These are phyloP conservation scores for Elymus sibiricus DNA, from an alignment of 176 grass and related monocot species.

Conservation along the genomic window DNA sequence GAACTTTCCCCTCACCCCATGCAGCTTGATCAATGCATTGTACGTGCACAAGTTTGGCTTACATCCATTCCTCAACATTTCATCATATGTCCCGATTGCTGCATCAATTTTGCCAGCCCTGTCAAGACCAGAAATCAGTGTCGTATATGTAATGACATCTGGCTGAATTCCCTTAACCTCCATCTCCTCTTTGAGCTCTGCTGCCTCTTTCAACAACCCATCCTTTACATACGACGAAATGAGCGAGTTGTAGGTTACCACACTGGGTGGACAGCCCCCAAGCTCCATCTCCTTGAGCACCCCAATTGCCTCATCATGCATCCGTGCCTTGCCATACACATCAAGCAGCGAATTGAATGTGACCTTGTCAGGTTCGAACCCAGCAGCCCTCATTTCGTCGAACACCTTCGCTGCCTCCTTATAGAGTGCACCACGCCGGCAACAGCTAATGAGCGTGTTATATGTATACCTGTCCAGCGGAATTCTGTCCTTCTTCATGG, in stretches of 20 bases:
- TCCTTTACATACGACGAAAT: slow-evolving; percentile 80
- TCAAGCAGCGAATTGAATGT: slow-evolving; percentile 83
- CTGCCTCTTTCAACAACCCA: slow-evolving; percentile 65
- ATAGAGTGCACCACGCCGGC: slow-evolving; percentile 50
- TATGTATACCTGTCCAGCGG: slow-evolving; percentile 78
- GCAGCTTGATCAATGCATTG: slow-evolving; percentile 86
- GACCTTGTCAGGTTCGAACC: slow-evolving; percentile 63
- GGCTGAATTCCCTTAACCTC: slow-evolving; percentile 65
- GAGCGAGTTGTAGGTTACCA: slow-evolving; percentile 76
- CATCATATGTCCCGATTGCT: slow-evolving; percentile 50
- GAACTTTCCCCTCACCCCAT: slow-evolving; percentile 75
- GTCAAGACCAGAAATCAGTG: slow-evolving; percentile 81
- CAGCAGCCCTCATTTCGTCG: slow-evolving; percentile 68
- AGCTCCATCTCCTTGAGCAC: slow-evolving; percentile 74
- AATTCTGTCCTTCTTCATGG: slow-evolving; percentile 59
- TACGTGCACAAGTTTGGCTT: slow-evolving; percentile 85
- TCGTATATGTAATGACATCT: slow-evolving; percentile 89
- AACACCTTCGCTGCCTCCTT: slow-evolving; percentile 63
- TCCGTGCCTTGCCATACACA: slow-evolving; percentile 80
- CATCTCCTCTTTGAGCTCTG: slow-evolving; percentile 71
- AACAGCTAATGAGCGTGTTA: slow-evolving; percentile 90
- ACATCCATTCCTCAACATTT: slow-evolving; percentile 67
- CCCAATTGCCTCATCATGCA: slow-evolving; percentile 48
- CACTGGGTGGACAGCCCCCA: slow-evolving; percentile 53
- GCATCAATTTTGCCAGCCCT: slow-evolving; percentile 66